Percentiles rank a stretch among this genome's conserved stretches.
phyloP scores from a whole-genome alignment of 495 filamentous ascomycete genomes.

The Talaromyces nanjingensis region DNA sequence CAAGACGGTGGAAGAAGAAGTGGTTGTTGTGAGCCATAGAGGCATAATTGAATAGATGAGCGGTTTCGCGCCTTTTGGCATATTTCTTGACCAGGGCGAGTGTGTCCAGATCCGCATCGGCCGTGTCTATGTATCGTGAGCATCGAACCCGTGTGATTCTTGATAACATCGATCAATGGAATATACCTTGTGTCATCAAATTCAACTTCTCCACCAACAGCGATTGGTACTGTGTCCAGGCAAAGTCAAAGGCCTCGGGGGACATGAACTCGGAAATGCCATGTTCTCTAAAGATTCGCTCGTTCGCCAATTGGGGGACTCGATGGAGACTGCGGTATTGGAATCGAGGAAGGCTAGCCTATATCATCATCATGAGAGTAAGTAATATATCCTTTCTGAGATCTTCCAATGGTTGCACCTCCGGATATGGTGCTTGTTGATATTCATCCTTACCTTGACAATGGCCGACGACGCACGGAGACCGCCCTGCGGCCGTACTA shows the following conservation, averaged over 20 bases:
- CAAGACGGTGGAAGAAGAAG: conserved; percentile 78
- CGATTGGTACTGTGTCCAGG: conserved; percentile 79
- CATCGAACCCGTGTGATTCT: background rate
- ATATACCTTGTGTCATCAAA: conserved; percentile 53
- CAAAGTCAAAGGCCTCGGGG: conserved; percentile 56
- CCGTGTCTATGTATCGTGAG: conserved; percentile 35
- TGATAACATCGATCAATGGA: background rate
- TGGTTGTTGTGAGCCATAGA: conserved; percentile 96
- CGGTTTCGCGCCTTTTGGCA: conserved; percentile 69
- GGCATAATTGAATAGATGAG: conserved; percentile 86
- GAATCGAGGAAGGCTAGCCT: conserved; percentile 36
- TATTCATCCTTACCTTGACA: conserved; percentile 20
- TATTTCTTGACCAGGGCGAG: conserved; percentile 66
- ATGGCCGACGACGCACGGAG: conserved; percentile 36
- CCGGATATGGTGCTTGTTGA: background rate
- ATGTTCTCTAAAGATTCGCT: conserved; percentile 41
- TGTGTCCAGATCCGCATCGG: conserved; percentile 46
- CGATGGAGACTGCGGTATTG: conserved; percentile 43
- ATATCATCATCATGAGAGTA: conserved; percentile 20
- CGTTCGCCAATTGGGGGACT: conserved; percentile 53
- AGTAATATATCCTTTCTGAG: conserved; percentile 12
- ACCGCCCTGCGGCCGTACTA: conserved; percentile 43
- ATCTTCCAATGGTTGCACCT: background rate
- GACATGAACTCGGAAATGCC: conserved; percentile 65
- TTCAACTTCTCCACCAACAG: conserved; percentile 71